phyloP scores from a whole-genome alignment of 495 filamentous ascomycete genomes.

The Aspergillus haitiensis region DNA sequence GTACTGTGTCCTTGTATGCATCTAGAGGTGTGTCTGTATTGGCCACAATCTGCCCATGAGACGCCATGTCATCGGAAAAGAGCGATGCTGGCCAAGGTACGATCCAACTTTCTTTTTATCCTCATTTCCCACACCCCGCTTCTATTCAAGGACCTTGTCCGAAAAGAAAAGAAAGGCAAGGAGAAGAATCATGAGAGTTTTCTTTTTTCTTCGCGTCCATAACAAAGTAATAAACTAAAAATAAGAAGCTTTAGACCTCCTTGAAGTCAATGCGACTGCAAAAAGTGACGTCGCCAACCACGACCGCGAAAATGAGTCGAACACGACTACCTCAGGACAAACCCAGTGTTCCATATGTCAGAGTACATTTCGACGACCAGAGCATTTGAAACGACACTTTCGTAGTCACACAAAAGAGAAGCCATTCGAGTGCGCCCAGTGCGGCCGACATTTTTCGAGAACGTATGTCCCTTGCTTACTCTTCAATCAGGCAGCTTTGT shows the following conservation, averaged over 20 bases:
- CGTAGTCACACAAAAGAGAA: slow-evolving; percentile 71
- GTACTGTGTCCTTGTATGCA: slow-evolving; percentile 18
- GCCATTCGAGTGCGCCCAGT: slow-evolving; percentile 66
- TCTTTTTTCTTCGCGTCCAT: not conserved
- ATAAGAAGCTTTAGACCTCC: slow-evolving; percentile 22
- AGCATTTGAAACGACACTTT: slow-evolving; percentile 72
- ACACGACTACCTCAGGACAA: slow-evolving; percentile 24
- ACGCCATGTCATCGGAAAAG: slow-evolving; percentile 38
- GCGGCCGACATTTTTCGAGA: slow-evolving; percentile 65
- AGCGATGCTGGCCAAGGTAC: slow-evolving; percentile 31
- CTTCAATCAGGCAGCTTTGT: not conserved
- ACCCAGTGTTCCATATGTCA: slow-evolving; percentile 52
- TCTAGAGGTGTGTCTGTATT: slow-evolving; percentile 12
- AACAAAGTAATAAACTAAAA: not conserved
- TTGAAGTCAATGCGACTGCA: slow-evolving; percentile 17
- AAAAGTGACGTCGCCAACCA: slow-evolving; percentile 22
- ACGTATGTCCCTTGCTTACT: slow-evolving; percentile 39
- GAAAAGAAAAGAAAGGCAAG: not conserved
- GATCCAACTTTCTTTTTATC: slow-evolving; percentile 5
- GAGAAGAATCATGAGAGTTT: slow-evolving; percentile 13
- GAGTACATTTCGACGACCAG: slow-evolving; percentile 63
- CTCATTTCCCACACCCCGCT: slow-evolving; percentile 5
- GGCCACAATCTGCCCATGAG: slow-evolving; percentile 25
- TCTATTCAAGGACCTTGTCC: not conserved
- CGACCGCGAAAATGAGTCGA: slow-evolving; percentile 26